phyloP scores from a whole-genome alignment of 1,139 yeast genomes.

The Candida sanyaensis region DNA sequence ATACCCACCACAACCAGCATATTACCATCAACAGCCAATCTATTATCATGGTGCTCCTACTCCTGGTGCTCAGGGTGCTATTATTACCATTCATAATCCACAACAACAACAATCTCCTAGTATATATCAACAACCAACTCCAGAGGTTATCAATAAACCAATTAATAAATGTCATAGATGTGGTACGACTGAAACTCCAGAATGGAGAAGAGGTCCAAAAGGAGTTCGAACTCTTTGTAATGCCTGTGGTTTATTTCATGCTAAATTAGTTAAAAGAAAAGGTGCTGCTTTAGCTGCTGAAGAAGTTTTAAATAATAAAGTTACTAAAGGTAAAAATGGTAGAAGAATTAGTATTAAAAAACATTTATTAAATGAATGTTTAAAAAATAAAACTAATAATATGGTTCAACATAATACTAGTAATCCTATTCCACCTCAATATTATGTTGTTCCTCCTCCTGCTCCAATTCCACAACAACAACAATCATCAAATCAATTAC shows the following conservation, averaged over 20 bases:
- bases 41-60: slow-evolving; percentile 11
- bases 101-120: slow-evolving; percentile 1
- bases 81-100: neutral
- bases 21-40: slow-evolving; percentile 1
- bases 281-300: slow-evolving; percentile 67
- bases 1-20: slow-evolving; percentile 15
- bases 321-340: slow-evolving; percentile 50
- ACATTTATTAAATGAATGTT: slow-evolving; percentile 17
- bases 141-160: slow-evolving; percentile 41
- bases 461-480: slow-evolving; percentile 8
- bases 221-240: slow-evolving; percentile 86
- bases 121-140: slow-evolving; percentile 18
- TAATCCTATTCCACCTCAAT: slow-evolving; percentile 1
- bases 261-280: slow-evolving; percentile 66
- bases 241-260: slow-evolving; percentile 86
- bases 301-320: slow-evolving; percentile 46
- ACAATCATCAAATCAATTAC: slow-evolving; percentile 2
- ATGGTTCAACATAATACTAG: neutral
- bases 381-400: slow-evolving; percentile 6
- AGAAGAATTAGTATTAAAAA: slow-evolving; percentile 43
- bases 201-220: slow-evolving; percentile 89
- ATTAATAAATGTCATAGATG: slow-evolving; percentile 50
- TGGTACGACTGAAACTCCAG: slow-evolving; percentile 83
- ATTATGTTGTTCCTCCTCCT: neutral
- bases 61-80: neutral